Evolutionary conservation across 495 filamentous ascomycete species (phyloP), one percentile per base, ranked within the genome.

Genomic region (Talaromyces trachyspermus): DNA sequence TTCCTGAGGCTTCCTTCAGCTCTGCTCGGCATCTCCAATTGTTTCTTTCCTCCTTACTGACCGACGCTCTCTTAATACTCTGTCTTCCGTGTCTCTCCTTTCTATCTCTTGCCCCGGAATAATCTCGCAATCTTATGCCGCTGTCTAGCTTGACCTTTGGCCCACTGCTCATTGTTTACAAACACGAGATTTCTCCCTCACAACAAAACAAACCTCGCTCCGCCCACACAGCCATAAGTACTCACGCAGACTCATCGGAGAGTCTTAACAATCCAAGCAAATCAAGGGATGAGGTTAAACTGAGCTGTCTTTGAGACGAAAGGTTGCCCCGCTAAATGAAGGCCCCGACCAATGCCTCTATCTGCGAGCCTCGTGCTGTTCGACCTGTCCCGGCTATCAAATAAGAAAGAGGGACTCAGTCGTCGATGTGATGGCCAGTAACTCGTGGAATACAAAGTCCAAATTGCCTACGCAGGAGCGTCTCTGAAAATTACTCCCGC

Each of bases 401-500:
- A 25, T 19, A 30, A 49, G 48, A 7, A 23, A 44, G 8, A 17
- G 17, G 10, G 10, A 15, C 27, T 30, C 26, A 33, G n/a, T 32
- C 45, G 40, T 55, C 50, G 52, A 59, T 54, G 59, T 43, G 37
- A 72, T 72, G 69, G 61, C 69, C 19, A 62, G 59, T 49, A 63
- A 63, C 51, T 46, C 67, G 19, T 51, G 60, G 45, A 64, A 54
- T 38, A 51, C 56, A 39, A 71, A 69, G 57, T 61, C 54, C 58
- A 70, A 67, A 50, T 47, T 61, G 27, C 57, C 55, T 46, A 62
- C 56, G 18, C 63, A 11, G 55, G 60, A 23, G 54, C 63, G 41
- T 66, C 68, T 42, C 70, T 88, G 60, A 89, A 84, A 71, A 69
- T 88, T 52, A 88, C 88, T 24, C 87, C 88, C 43, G 82, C 85